Base-by-base conservation (phyloP, 306 rosid species). In the Cicer arietinum region DNA sequence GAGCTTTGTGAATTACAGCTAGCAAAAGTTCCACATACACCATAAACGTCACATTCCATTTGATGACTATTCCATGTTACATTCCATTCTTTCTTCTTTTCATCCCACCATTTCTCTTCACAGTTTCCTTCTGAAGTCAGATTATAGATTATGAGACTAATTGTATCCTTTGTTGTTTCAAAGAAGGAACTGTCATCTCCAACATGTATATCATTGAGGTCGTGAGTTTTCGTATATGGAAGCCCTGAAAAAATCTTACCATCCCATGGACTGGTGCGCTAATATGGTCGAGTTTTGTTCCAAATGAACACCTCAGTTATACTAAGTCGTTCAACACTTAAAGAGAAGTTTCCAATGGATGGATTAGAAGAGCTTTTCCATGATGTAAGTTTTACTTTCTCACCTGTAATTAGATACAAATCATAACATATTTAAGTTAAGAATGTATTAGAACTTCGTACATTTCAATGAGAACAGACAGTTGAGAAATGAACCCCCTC, bases 251-350 rank as follows among this genome's bases (percentile, higher is more conserved):
- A 84, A 2, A 30, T 0, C 16, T 10, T 16, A 46, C 82, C 66
- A 7, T 79, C 63, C 86, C 86, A 82, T 3, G 83, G 86, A 67
- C 86, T 80, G 16, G 30, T 63, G 17, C 82, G 74, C 85, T 81
- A 81, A 37, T 74, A 70, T 0, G 75, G 77, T 3, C 7, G 68
- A 57, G 17, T 40, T 7, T 17, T 77, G 11, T 85, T 81, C 79
- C 77, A 75, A 12, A 81, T 16, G 54, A 78, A 76, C 9, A 16
- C 1, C 71, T 81, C 81, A 20, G 67, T 74, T 10, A 53, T 44
- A 51, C 0, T 44, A 0, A 25, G 43, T 2, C 54, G 61, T 58
- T 82, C 72, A 13, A 85, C 65, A 7, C 54, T 60, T 10, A 30
- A 0, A 41, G 73, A 69, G 47, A 72, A 83, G 44, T 67, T 67